A percentile compares a stretch with the other conserved stretches of the same genome.
These are phyloP conservation scores for Saccharum officinarum DNA, from an alignment of 176 grass and related monocot genomes.

Conservation along the genomic window DNA sequence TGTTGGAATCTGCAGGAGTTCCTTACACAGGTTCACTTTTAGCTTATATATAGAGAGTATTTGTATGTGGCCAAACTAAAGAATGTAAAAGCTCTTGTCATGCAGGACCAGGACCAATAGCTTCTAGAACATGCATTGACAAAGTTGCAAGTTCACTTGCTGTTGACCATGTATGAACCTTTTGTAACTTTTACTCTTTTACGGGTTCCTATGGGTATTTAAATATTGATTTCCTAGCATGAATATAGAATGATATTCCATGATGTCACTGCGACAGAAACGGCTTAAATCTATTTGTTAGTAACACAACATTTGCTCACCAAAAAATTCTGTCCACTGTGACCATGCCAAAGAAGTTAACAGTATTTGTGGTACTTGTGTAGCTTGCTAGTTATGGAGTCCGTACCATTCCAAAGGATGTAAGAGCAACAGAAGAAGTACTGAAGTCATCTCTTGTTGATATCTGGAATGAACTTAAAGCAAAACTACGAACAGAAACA, in stretches of 20 bases:
- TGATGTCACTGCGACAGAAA: neutral
- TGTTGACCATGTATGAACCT: conserved; percentile 69
- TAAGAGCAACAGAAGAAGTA: conserved; percentile 54
- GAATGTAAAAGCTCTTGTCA: conserved; percentile 19
- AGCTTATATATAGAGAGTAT: conserved; percentile 1
- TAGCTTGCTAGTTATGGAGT: conserved; percentile 74
- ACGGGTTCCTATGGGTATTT: neutral
- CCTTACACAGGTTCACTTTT: conserved; percentile 73
- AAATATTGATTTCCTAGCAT: conserved; percentile 9
- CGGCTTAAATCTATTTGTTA: neutral
- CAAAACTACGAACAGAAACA: conserved; percentile 57
- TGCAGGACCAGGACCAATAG: conserved; percentile 79
- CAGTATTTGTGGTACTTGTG: conserved; percentile 22
- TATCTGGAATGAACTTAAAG: conserved; percentile 67
- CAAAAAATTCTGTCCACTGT: neutral
- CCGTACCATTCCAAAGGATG: conserved; percentile 86
- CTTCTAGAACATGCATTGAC: conserved; percentile 91
- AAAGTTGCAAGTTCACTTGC: conserved; percentile 82
- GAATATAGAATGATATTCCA: conserved; percentile 10
- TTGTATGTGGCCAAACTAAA: conserved; percentile 7
- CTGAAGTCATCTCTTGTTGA: conserved; percentile 46
- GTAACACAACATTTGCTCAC: neutral
- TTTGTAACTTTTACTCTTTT: conserved; percentile 28
- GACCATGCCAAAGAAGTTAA: neutral
- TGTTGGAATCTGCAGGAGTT: conserved; percentile 82